These are phyloP conservation scores for Magnolia changhungtana DNA, from an alignment of 164 flowering plant species.

Conservation along the genomic window DNA sequence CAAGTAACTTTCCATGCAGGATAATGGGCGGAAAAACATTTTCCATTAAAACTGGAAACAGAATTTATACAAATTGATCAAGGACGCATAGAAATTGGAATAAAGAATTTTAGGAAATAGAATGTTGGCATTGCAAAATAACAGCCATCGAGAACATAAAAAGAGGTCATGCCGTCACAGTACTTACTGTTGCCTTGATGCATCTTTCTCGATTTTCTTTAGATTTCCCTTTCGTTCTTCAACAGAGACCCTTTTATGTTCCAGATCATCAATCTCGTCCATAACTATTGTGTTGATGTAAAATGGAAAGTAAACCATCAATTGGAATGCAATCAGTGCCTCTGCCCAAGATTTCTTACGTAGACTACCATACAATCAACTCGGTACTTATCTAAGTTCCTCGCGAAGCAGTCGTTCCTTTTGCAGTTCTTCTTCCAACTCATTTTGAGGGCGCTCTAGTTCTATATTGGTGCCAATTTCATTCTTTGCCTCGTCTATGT, in stretches of 20 bases:
- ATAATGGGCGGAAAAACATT: no score
- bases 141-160: not conserved
- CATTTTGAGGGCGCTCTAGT: conserved; percentile 42
- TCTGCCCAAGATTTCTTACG: not conserved
- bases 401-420: conserved; percentile 41
- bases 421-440: conserved; percentile 46
- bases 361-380: not conserved
- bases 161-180: not conserved
- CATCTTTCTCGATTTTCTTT: conserved; percentile 48
- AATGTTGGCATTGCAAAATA: not conserved
- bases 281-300: conserved; percentile 40
- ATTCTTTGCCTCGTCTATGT: conserved; percentile 47
- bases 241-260: conserved; percentile 37
- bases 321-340: not conserved
- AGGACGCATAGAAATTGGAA: not conserved
- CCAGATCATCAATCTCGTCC: conserved; percentile 50
- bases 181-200: conserved; percentile 52
- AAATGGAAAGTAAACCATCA: conserved; percentile 6
- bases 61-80: not conserved
- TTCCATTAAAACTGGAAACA: no score
- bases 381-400: conserved; percentile 73
- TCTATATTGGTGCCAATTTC: conserved; percentile 48
- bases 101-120: not conserved
- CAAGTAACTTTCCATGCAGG: no score
- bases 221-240: conserved; percentile 43